Evolutionary conservation across 2,329 filamentous ascomycete species (phyloP), one percentile per base, ranked within the genome.

Genomic region (Fusarium nanum): DNA sequence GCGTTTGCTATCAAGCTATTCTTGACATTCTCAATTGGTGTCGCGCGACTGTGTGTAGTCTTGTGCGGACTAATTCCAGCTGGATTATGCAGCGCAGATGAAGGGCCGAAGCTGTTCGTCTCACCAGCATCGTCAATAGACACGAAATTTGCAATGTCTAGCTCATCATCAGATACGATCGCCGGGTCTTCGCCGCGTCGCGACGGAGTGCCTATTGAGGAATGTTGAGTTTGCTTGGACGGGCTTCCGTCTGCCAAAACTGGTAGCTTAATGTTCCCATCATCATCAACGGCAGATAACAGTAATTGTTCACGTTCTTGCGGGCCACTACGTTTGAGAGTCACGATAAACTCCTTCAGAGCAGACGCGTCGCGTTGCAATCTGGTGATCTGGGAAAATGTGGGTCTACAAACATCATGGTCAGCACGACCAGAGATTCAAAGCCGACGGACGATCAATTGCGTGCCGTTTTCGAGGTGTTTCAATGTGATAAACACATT

Each of bases 21-120:
- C 10, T 37, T 64, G 12, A 41, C 14, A 45, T 64, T 62, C 14
- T 64, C 49, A 1, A 23, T 12, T 13, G 44, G 44, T 4, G 30
- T 32, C 2, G 44, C 44, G 2, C 13, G 23, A 14, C 6, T 30
- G 12, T 27, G 27, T 12, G 37, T n/a, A 1, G 11, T 10, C 3
- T 28, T 45, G 12, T 7, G 25, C 3, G 14, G 34, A 1, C 42
- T 25, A 1, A 9, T 64, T 8, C 25, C 57, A 32, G 61, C 44
- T 11, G 61, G 59, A 3, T 64, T 64, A 6, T 64, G 60, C 0
- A 64, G 18, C 2, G 61, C 61, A 7, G 61, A 64, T 1, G 61
- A 64, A 7, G 61, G 61, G 6, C 61, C 61, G 18, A 64, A 64
- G 7, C 60, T 64, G 14, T 40, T 64, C 2, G 59, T 58, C 28